Evolutionary conservation across 768 basidiomycete genomes (phyloP), one percentile per base, ranked within the genome.

Genomic region (Holtermanniella nyarrowii): DNA sequence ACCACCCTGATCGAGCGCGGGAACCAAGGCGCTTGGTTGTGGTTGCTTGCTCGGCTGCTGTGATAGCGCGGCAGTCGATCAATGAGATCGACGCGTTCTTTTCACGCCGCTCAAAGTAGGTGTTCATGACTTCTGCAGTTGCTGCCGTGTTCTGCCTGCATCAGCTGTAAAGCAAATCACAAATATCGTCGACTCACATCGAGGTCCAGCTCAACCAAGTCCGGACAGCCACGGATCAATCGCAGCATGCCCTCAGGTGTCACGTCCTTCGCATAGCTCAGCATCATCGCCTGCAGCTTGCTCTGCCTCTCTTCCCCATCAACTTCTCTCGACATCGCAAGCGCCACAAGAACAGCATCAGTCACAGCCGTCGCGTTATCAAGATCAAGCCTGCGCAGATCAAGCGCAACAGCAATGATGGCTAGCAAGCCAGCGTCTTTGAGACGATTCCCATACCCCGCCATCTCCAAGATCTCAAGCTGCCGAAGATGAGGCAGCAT

Each of bases 381-480:
- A n/a, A 95, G 74, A 66, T 95, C 90, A 39, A 93, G 72, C 42
- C 79, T 80, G 49, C 81, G 77, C 44, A 95, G 81, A 54, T 76
- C 68, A 1, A 85, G 85, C 2, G 82, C 83, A 13, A 83, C 83
- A 42, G 71, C 72, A 27, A 95, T 72, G 20, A 95, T 76, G 41
- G 76, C 76, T 16, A 87, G 73, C 5, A 95, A 72, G n/a, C 88
- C 88, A 1, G 78, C 79, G 54, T 86, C 82, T 56, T 77, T 79
- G 55, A 90, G 69, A 43, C 82, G 79, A 12, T 76, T 63, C 12
- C 85, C 83, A 21, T 91, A 79, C 7, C 82, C 81, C 0, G 83
- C 86, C 51, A 91, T 66, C 71, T 95, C 88, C 41, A 95, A 74
- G 49, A 80, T 79, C 62, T 86, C 82, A 13, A 95, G 77, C 46